Base-by-base conservation (phyloP, 1,284 basidiomycete species). In the Coniophora puteana region DNA sequence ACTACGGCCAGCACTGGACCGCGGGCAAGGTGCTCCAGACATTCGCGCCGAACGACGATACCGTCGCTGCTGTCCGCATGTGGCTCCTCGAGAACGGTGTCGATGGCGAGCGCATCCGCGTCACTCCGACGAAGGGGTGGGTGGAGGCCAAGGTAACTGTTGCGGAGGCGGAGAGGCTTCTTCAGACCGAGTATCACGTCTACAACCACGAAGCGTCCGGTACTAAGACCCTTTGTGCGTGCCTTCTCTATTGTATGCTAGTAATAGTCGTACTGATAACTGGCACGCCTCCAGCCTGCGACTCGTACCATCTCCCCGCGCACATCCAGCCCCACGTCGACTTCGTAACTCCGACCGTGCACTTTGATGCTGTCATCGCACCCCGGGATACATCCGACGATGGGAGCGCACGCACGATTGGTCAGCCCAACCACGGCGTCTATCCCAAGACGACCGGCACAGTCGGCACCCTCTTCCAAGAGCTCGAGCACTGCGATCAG, bases 1-100 rank as follows among this genome's bases (percentile, higher is more conserved):
- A 64, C 53, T 76, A 72, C 42, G 72, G 73, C 5, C 62, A 68
- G 27, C 73, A 76, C 48, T 76, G 73, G 73, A 51, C 59, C 2
- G 50, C 67, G 10, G 56, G 48, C 4, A 48, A 62, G 35, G 57
- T 76, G 29, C 59, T 65, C 3, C 45, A 61, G 30, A 68, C 59
- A 16, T 75, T 75, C 46, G 61, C 67, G 10, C 72, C 74, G 0
- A 59, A 59, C 20, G 41, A 43, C 3, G 54, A 68, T 25, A 54
- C 69, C 3, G 51, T 71, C 22, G 55, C 61, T 24, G 41, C 55
- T 12, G 74, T 75, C 10, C 54, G 52, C 12, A 32, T 46, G 17
- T 74, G 71, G 71, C 55, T 74, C 6, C 39, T 52, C 18, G 52
- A 52, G 28, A 61, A 55, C 25, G 72, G 71, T 4, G 48, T 75